These are phyloP conservation scores for Lactuca saligna DNA, from an alignment of 129 eudicot genomes.

Conservation along the genomic window DNA sequence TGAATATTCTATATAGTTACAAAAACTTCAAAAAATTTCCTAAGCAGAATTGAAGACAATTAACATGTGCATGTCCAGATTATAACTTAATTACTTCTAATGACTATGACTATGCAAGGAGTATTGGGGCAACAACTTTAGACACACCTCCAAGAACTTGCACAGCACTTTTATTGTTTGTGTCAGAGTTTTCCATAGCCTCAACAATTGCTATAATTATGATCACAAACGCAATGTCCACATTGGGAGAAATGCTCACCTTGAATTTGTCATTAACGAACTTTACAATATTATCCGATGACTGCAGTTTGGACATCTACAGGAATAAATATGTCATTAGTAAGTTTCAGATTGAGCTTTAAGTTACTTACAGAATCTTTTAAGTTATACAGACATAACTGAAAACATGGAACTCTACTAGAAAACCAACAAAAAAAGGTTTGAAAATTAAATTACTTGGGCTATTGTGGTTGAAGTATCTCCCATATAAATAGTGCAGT, in stretches of 20 bases:
- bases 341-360: too few relatives aligned
- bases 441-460: constrained; percentile 16
- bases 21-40: too few relatives aligned
- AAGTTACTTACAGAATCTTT: too few relatives aligned
- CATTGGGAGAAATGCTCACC: not conserved
- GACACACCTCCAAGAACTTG: too few relatives aligned
- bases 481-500: constrained; percentile 20
- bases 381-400: too few relatives aligned
- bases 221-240: constrained; percentile 8
- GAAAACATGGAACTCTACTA: not conserved
- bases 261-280: not conserved
- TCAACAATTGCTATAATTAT: constrained; percentile 16
- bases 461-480: constrained; percentile 36
- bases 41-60: too few relatives aligned
- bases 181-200: constrained; percentile 1
- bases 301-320: constrained; percentile 4
- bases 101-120: too few relatives aligned
- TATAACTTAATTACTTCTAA: too few relatives aligned
- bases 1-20: too few relatives aligned
- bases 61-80: too few relatives aligned
- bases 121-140: too few relatives aligned
- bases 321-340: not conserved
- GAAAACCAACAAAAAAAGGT: too few relatives aligned
- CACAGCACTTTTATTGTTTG: not conserved
- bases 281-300: not conserved